Evolutionary conservation across 345 rosid genomes (phyloP).

Genomic region (Pseudoturritis turrita): DNA sequence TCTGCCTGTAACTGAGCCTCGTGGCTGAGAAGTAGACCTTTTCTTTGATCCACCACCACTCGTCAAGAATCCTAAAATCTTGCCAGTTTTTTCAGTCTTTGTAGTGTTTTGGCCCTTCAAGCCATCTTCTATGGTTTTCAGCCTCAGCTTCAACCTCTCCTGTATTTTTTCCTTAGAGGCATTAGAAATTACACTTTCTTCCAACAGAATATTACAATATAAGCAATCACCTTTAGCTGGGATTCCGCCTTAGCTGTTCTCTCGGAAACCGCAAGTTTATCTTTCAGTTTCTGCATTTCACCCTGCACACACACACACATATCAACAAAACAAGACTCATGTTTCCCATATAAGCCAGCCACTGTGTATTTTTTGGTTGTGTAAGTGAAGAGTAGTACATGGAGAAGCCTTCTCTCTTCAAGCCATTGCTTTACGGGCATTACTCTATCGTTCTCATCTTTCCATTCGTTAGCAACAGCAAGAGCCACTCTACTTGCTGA

Average conservation of each 20-base stretch:
- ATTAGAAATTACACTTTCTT: neutral
- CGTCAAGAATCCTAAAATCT: conserved; percentile 65
- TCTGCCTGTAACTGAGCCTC: conserved; percentile 43
- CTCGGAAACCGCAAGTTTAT: conserved; percentile 66
- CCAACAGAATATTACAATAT: neutral
- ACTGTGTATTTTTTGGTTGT: neutral
- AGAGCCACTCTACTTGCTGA: conserved; percentile 79
- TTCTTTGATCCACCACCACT: conserved; percentile 56
- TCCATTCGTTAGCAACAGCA: conserved; percentile 92
- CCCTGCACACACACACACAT: conserved; percentile 42
- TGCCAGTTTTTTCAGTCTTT: conserved; percentile 49
- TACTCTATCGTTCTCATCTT: conserved; percentile 85
- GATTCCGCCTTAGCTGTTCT: conserved; percentile 93
- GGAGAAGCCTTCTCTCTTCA: conserved; percentile 79
- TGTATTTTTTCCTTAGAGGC: conserved; percentile 20
- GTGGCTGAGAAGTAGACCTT: conserved; percentile 67
- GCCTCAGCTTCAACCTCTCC: conserved; percentile 78
- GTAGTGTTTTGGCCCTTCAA: conserved; percentile 43
- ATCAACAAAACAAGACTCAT: neutral
- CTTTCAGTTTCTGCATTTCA: conserved; percentile 82
- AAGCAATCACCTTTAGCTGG: conserved; percentile 62
- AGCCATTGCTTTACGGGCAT: conserved; percentile 95
- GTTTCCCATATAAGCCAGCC: neutral
- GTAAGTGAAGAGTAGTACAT: conserved; percentile 42
- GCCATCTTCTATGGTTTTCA: conserved; percentile 76